phyloP scores from a whole-genome alignment of 2,329 filamentous ascomycete genomes.

The Dryadomyces quercivorus region DNA sequence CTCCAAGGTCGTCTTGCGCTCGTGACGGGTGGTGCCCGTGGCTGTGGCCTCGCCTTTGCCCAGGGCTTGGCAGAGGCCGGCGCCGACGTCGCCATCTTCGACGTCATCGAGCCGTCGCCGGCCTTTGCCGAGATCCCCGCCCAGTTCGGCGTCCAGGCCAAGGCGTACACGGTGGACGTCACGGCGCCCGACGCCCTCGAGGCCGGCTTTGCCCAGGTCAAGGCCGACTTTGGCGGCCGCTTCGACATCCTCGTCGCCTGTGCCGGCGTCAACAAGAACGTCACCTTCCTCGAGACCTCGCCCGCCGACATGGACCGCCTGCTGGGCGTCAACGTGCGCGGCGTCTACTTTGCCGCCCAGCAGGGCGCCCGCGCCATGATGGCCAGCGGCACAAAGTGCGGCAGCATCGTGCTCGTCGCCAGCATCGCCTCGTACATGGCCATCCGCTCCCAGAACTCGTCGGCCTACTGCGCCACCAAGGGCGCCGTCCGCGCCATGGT shows the following conservation, averaged over 20 bases:
- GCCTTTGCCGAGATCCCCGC: conserved; percentile 2
- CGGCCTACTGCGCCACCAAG: conserved; percentile 57
- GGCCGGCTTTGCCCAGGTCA: conserved; percentile 2
- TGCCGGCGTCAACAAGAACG: conserved; percentile 11
- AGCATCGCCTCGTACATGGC: conserved; percentile 43
- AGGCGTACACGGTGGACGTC: conserved; percentile 9
- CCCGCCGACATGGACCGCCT: conserved; percentile 8
- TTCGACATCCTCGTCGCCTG: conserved; percentile 12
- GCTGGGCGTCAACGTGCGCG: conserved; percentile 6
- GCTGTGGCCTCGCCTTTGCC: conserved; percentile 61
- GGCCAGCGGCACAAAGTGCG: conserved; percentile 18
- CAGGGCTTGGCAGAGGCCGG: conserved; percentile 66
- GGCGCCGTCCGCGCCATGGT: conserved; percentile 51
- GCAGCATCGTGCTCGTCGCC: conserved; percentile 44
- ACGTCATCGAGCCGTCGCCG: conserved; percentile 5
- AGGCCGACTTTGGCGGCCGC: conserved; percentile 7
- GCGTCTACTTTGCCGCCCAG: conserved; percentile 23
- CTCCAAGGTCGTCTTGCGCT: conserved; percentile 40
- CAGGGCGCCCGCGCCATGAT: conserved; percentile 20
- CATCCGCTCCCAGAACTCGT: conserved; percentile 47
- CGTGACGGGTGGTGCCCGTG: conserved; percentile 59
- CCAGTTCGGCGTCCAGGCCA: conserved; percentile 6
- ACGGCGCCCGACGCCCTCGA: background rate
- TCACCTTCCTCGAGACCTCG: conserved; percentile 10
- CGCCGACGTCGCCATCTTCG: conserved; percentile 19